Evolutionary conservation across 73 alveolate genomes (phyloP).

Genomic region (Blepharisma japonicum): DNA sequence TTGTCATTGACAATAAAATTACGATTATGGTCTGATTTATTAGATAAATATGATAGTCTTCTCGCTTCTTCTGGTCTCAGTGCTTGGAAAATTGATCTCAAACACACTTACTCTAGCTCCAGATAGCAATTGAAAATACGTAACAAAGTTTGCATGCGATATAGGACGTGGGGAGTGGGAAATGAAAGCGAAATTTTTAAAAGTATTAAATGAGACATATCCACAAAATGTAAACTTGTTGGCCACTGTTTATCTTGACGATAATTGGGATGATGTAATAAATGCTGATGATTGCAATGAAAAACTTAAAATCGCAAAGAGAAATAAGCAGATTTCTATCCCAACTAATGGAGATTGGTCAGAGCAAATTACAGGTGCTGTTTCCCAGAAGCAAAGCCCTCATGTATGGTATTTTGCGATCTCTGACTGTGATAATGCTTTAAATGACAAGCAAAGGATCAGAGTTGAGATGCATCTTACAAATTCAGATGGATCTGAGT

Average conservation of each 20-base stretch:
- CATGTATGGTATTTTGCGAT: constrained; percentile 49
- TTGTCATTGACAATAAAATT: too few relatives aligned
- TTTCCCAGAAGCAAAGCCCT: constrained; percentile 14
- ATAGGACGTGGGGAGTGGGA: constrained; percentile 30
- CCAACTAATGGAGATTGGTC: constrained; percentile 47
- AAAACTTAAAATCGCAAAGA: constrained; percentile 15
- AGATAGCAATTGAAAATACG: constrained; percentile 37
- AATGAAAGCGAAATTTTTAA: constrained; percentile 11
- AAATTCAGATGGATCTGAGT: constrained; percentile 38
- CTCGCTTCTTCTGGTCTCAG: background rate
- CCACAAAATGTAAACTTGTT: background rate
- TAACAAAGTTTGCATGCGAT: constrained; percentile 44
- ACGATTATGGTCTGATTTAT: too few relatives aligned
- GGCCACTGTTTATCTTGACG: constrained; percentile 37
- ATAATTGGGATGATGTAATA: constrained; percentile 41
- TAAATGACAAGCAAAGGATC: background rate
- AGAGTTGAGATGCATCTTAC: constrained; percentile 35
- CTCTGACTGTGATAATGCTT: constrained; percentile 32
- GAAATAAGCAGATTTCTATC: constrained; percentile 11
- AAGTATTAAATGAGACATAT: background rate
- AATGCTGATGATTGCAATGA: constrained; percentile 34
- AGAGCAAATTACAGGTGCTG: constrained; percentile 28
- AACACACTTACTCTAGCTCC: background rate
- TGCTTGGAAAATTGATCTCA: background rate
- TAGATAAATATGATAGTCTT: too few relatives aligned